Conservation (phyloP, 805 yeast genomes). For the Yarrowia sp. region DNA sequence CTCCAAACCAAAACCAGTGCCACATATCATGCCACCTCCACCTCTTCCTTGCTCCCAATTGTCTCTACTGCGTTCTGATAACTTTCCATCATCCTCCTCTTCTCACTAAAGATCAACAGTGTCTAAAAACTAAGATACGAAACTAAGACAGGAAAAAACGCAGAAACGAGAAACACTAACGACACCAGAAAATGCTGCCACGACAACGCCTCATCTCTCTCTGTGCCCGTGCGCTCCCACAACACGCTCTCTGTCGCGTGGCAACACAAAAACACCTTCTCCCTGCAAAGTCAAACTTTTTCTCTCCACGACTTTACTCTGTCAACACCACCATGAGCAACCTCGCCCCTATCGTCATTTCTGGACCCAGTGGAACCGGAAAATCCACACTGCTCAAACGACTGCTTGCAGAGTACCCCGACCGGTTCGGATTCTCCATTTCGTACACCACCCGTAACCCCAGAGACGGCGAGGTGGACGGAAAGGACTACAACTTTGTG, state of each 20-base stretch:
- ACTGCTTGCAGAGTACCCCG: constrained; percentile 86
- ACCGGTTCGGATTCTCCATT: constrained; percentile 86
- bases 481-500: constrained; percentile 84
- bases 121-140: too few species aligned
- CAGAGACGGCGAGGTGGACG: constrained; percentile 85
- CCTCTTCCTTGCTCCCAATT: too few species aligned
- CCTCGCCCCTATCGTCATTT: constrained; percentile 82
- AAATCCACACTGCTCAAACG: constrained; percentile 90
- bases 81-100: too few species aligned
- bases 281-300: not conserved
- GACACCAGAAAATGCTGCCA: not conserved
- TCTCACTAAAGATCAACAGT: too few species aligned
- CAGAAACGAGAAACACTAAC: too few species aligned
- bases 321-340: constrained; percentile 28
- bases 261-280: too few species aligned
- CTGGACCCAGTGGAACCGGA: constrained; percentile 96
- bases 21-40: too few species aligned
- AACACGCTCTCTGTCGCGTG: too few species aligned
- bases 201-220: not conserved
- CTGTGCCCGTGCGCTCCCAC: too few species aligned
- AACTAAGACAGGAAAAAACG: too few species aligned
- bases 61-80: too few species aligned
- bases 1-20: too few species aligned
- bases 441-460: constrained; percentile 92
- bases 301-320: not conserved